Evolutionary conservation across 176 grass and related monocot species (phyloP).

Genomic region (Calamus simplicifolius): DNA sequence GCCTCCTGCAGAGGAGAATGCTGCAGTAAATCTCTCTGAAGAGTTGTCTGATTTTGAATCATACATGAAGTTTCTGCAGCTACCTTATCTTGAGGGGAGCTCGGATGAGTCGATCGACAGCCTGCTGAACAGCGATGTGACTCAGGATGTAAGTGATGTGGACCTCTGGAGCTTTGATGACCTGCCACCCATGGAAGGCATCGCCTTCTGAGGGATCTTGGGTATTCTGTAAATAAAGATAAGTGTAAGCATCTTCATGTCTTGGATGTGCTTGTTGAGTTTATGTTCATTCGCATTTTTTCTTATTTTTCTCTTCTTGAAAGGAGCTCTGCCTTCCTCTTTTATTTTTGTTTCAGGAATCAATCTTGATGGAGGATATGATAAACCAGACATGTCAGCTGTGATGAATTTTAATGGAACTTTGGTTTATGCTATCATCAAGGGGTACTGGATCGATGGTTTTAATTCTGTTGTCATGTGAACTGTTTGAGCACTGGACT

Average conservation of each 20-base stretch:
- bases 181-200: no score
- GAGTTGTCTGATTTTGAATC: constrained; percentile 47
- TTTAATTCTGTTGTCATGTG: not conserved
- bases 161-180: constrained; percentile 20
- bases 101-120: constrained; percentile 38
- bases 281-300: no score
- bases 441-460: not conserved
- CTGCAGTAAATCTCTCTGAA: constrained; percentile 24
- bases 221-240: constrained; percentile 3
- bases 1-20: constrained; percentile 23
- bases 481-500: not conserved
- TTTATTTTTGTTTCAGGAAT: constrained; percentile 4
- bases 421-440: not conserved
- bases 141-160: constrained; percentile 43
- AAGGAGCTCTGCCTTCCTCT: not conserved
- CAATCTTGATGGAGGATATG: not conserved
- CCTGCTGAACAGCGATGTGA: constrained; percentile 38
- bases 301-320: not conserved
- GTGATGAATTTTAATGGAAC: not conserved
- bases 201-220: no score
- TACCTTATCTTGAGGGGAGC: constrained; percentile 28
- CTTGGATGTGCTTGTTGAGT: no score
- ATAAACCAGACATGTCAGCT: not conserved
- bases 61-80: constrained; percentile 44
- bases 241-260: not conserved